Conservation (phyloP, 2,329 filamentous ascomycete species). For the Colletotrichum phormii region DNA sequence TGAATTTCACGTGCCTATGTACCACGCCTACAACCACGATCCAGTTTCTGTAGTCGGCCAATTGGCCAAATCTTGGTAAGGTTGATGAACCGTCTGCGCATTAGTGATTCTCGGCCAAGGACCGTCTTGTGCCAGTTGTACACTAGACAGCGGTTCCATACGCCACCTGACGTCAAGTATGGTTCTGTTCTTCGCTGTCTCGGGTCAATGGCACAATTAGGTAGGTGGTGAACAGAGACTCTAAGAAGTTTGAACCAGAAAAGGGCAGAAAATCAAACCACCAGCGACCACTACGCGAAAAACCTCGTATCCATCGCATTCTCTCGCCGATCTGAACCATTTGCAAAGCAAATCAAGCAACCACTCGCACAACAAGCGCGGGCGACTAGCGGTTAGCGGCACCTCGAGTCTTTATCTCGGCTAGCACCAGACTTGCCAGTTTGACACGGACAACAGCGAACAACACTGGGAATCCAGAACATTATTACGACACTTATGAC, state of each 20-base stretch:
- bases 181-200: neutral
- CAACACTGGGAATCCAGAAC: slow-evolving; percentile 10
- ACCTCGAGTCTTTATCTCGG: slow-evolving; percentile 4
- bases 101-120: neutral
- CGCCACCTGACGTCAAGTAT: neutral
- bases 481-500: slow-evolving; percentile 33
- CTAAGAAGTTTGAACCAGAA: neutral
- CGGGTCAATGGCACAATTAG: neutral
- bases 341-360: neutral
- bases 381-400: slow-evolving; percentile 27
- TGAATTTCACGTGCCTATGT: neutral
- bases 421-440: neutral
- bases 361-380: slow-evolving; percentile 2
- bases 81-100: neutral
- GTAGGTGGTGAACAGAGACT: neutral
- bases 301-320: neutral
- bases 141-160: neutral
- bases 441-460: neutral
- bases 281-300: too few relatives aligned
- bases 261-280: too few relatives aligned
- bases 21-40: neutral
- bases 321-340: neutral
- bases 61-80: neutral
- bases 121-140: neutral
- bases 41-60: neutral